These are phyloP conservation scores for Penstemon newberryi DNA, from an alignment of 257 asterid genomes.

Conservation along the genomic window DNA sequence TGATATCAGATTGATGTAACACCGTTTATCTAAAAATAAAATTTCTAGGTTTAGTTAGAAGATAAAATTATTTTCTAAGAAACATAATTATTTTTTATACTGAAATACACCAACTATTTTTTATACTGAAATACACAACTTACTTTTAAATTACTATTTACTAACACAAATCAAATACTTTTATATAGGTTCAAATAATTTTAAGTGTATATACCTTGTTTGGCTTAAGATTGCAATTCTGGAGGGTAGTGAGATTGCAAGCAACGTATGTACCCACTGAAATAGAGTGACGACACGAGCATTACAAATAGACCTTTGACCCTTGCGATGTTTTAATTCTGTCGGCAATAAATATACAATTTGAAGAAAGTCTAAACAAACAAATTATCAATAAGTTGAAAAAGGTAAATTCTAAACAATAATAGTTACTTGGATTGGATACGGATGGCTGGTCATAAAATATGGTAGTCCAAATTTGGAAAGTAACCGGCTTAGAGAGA, in stretches of 20 bases:
- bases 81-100: too few species aligned
- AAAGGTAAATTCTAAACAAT: too few species aligned
- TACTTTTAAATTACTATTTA: too few species aligned
- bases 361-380: neutral
- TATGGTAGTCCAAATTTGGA: neutral
- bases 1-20: too few species aligned
- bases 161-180: too few species aligned
- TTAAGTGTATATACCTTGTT: neutral
- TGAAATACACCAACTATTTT: too few species aligned
- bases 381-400: neutral
- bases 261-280: slow-evolving; percentile 27
- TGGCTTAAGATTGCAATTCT: slow-evolving; percentile 24
- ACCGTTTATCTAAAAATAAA: too few species aligned
- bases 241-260: slow-evolving; percentile 39
- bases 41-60: too few species aligned
- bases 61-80: too few species aligned
- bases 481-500: neutral
- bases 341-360: slow-evolving; percentile 7
- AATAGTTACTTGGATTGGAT: too few species aligned
- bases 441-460: neutral
- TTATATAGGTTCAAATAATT: too few species aligned
- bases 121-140: too few species aligned
- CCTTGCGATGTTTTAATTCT: slow-evolving; percentile 8
- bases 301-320: neutral
- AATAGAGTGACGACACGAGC: slow-evolving; percentile 8